A percentile compares a stretch with the other conserved stretches of the same genome.
Evolutionary conservation across 2,329 filamentous ascomycete species (phyloP).

Genomic region (Fusarium equiseti): DNA sequence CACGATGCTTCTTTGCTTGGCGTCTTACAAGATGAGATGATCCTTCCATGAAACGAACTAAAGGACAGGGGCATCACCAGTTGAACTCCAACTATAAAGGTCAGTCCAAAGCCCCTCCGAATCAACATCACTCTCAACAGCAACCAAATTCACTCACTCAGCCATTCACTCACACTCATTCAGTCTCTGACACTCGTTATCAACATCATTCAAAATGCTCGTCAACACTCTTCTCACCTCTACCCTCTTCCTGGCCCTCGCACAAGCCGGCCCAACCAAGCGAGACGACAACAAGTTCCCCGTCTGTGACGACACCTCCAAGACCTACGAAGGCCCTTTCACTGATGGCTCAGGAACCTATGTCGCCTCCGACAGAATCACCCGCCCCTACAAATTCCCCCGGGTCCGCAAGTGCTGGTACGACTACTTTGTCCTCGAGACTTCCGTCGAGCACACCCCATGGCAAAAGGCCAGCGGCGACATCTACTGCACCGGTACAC

Average conservation of each 20-base stretch:
- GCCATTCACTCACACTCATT: not conserved
- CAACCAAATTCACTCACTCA: not conserved
- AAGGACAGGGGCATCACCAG: not conserved
- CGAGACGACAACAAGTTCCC: not conserved
- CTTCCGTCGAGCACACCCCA: conserved; percentile 1
- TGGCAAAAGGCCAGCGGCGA: conserved; percentile 16
- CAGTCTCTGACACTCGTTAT: not conserved
- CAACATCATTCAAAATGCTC: not conserved
- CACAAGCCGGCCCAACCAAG: not conserved
- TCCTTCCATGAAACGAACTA: accelerated
- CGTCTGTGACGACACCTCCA: not conserved
- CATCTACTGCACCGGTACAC: conserved; percentile 14
- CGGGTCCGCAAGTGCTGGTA: conserved; percentile 20
- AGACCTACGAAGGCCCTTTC: conserved; percentile 2
- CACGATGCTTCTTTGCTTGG: not conserved
- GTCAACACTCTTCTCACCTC: not conserved
- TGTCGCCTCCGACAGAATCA: conserved; percentile 4
- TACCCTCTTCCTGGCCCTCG: not conserved
- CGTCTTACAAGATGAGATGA: not conserved
- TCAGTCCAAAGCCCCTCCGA: accelerated
- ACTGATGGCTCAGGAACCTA: conserved; percentile 13
- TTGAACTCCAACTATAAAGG: not conserved
- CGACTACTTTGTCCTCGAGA: conserved; percentile 17
- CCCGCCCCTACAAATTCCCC: conserved; percentile 19
- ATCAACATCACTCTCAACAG: not conserved